Percentiles rank a stretch among this genome's conserved stretches.
Conservation (phyloP, 805 yeast species). For the Candida lessepsii region DNA sequence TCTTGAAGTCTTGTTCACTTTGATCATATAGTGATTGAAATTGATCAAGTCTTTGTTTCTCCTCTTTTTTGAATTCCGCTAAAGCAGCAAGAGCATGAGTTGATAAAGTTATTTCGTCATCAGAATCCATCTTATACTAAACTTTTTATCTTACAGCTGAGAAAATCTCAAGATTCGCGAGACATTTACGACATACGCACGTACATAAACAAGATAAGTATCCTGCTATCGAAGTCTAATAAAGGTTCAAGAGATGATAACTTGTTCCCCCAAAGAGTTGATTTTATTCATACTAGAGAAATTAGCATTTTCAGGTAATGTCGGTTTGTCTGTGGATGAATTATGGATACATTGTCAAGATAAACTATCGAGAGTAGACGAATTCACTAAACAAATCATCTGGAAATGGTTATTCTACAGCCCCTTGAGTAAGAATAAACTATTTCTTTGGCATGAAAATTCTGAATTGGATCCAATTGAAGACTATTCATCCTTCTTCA, state of each 20-base stretch:
- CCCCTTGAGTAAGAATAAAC: conserved; percentile 8
- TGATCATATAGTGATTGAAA: conserved; percentile 52
- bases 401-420: conserved; percentile 41
- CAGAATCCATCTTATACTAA: conserved; percentile 32
- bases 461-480: conserved; percentile 6
- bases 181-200: conserved; percentile 2
- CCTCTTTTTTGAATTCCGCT: conserved; percentile 66
- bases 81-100: conserved; percentile 53
- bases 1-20: conserved; percentile 58
- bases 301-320: conserved; percentile 33
- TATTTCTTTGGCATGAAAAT: conserved; percentile 14
- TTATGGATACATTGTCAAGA: conserved; percentile 25
- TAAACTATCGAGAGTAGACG: conserved; percentile 26
- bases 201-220: background rate
- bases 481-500: conserved; percentile 19
- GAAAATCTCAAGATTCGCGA: conserved; percentile 2
- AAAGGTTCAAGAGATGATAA: conserved; percentile 15
- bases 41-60: conserved; percentile 51
- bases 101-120: conserved; percentile 47
- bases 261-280: conserved; percentile 27
- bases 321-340: conserved; percentile 27
- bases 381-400: conserved; percentile 35
- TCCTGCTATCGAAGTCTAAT: background rate
- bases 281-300: conserved; percentile 23
- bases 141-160: background rate